Percentiles rank a stretch among this genome's conserved stretches.
phyloP scores from a whole-genome alignment of 192 early-diverging fungal genomes.

The Podila epigama region DNA sequence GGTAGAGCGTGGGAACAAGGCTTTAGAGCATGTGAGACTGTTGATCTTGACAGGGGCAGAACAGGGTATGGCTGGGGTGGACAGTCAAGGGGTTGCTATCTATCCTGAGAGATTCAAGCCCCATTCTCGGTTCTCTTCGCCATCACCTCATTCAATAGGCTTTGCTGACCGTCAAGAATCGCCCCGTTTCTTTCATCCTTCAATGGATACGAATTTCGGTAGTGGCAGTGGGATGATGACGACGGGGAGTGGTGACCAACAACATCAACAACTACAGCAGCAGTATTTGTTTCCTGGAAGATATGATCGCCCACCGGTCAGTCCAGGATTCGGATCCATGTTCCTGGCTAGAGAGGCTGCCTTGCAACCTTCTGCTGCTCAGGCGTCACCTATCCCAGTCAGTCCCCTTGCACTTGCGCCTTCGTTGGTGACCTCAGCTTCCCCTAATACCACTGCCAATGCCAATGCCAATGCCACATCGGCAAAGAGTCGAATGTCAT shows the following conservation, averaged over 20 bases:
- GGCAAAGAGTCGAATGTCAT: conserved; percentile 3
- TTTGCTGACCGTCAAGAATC: conserved; percentile 13
- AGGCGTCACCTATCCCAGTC: too few relatives aligned
- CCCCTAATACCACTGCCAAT: too few relatives aligned
- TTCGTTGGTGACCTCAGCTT: too few relatives aligned
- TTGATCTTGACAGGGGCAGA: conserved; percentile 7
- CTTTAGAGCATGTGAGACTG: conserved; percentile 20
- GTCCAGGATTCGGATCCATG: conserved; percentile 48
- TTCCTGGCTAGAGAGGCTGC: conserved; percentile 39
- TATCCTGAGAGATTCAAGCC: conserved; percentile 28
- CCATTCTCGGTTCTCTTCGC: not conserved
- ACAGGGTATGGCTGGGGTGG: not conserved
- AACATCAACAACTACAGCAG: not conserved
- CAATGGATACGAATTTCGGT: too few relatives aligned
- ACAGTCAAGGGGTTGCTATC: conserved; percentile 14
- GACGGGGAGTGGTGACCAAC: not conserved
- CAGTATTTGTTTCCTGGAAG: conserved; percentile 30
- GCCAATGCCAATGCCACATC: not conserved
- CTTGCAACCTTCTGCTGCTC: not conserved
- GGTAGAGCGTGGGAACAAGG: conserved; percentile 11
- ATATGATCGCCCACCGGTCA: conserved; percentile 30
- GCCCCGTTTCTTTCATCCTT: not conserved
- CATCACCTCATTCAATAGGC: conserved; percentile 15
- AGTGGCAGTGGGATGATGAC: too few relatives aligned
- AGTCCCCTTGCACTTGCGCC: too few relatives aligned